phyloP scores from a whole-genome alignment of 176 grass and related monocot species.

The Zoysia pacifica region DNA sequence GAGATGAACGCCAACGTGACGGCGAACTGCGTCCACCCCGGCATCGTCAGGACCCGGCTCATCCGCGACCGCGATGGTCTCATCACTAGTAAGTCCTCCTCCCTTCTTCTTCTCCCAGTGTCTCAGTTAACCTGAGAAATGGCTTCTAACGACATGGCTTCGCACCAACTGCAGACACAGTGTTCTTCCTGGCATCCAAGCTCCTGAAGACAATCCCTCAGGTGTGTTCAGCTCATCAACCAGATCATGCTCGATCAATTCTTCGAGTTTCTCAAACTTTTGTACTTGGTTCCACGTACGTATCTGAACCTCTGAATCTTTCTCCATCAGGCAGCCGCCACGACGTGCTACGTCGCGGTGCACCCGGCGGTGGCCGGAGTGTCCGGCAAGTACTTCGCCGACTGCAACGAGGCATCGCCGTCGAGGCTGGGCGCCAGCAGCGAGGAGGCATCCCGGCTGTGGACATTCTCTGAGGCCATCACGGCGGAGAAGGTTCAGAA shows the following conservation, averaged over 20 bases:
- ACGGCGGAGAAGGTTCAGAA: conserved; percentile 44
- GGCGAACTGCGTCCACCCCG: conserved; percentile 94
- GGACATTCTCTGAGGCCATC: conserved; percentile 70
- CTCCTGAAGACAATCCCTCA: conserved; percentile 95
- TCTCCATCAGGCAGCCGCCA: conserved; percentile 59
- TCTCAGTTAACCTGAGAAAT: neutral
- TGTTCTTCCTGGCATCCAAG: conserved; percentile 87
- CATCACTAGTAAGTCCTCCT: conserved; percentile 55
- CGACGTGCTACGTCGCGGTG: conserved; percentile 83
- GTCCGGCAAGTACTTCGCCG: conserved; percentile 85
- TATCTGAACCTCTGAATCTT: neutral
- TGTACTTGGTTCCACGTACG: neutral
- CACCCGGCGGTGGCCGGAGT: conserved; percentile 62
- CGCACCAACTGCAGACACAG: conserved; percentile 52
- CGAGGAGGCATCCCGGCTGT: conserved; percentile 69
- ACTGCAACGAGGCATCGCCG: conserved; percentile 88
- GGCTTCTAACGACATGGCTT: neutral
- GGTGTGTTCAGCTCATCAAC: conserved; percentile 31
- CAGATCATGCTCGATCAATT: neutral
- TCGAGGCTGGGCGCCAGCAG: conserved; percentile 58
- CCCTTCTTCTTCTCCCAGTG: too few relatives aligned
- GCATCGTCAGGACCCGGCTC: conserved; percentile 88
- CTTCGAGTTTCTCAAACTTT: neutral
- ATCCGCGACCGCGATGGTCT: conserved; percentile 89
- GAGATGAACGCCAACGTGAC: conserved; percentile 77